Conservation (phyloP, 768 basidiomycete species). For the Naematelia aurantialba region DNA sequence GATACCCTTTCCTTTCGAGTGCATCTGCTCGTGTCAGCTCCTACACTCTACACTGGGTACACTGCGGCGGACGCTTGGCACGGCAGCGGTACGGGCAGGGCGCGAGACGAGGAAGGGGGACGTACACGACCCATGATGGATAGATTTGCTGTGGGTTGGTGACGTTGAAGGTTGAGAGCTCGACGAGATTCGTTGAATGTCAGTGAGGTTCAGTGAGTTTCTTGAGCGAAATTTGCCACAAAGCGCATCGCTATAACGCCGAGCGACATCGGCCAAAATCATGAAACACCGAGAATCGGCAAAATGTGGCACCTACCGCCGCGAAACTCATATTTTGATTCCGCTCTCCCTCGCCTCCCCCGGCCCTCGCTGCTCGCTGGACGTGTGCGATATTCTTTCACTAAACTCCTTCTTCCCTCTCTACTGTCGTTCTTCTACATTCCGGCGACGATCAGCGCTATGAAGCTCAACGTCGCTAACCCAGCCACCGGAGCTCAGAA, state of each 20-base stretch:
- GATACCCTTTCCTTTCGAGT: slow-evolving; percentile 99
- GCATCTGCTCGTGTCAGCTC: slow-evolving; percentile 64
- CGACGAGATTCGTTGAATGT: background rate
- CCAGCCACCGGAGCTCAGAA: slow-evolving; percentile 98
- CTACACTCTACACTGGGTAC: background rate
- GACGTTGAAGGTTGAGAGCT: background rate
- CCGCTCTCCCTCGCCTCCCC: too few species aligned
- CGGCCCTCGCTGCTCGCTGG: background rate
- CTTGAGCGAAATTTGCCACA: background rate
- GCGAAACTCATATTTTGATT: background rate
- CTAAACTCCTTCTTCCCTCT: background rate
- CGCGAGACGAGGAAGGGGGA: background rate
- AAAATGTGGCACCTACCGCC: background rate
- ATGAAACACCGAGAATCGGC: background rate
- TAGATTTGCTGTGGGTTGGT: background rate
- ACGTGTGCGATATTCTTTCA: too few species aligned
- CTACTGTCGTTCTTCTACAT: background rate
- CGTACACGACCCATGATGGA: background rate
- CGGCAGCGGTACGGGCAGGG: too few species aligned
- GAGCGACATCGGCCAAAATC: background rate
- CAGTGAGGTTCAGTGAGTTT: background rate
- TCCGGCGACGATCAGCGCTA: slow-evolving; percentile 52
- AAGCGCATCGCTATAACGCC: background rate
- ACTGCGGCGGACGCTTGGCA: too few species aligned
- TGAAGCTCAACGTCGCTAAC: slow-evolving; percentile 99